These are phyloP conservation scores for barley (Hordeum vulgare) DNA, from an alignment of 176 grass and related monocot species.

Conservation along the genomic window MorexV3_pseudomolecules_assembly NC_058520.1:216935010-216935509, in stretches of 20 bases:
- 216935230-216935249: constrained; percentile 86
- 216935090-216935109: not conserved
- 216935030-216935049: not conserved
- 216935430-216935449: constrained; percentile 97
- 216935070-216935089: not conserved
- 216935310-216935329: constrained; percentile 58
- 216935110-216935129: not conserved
- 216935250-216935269: constrained; percentile 99
- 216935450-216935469: constrained; percentile 99
- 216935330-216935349: not conserved
- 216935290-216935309: constrained; percentile 99
- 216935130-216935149: not conserved
- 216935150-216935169: not conserved
- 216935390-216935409: constrained; percentile 63
- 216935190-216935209: constrained; percentile 30
- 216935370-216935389: constrained; percentile 5
- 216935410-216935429: constrained; percentile 97
- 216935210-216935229: constrained; percentile 77
- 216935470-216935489: constrained; percentile 99
- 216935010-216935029: not conserved
- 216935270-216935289: constrained; percentile 97
- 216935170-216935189: constrained; percentile 7
- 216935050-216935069: not conserved
- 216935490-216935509: constrained; percentile 88
- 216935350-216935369: constrained; percentile 1